These are phyloP conservation scores for Corymbia citriodora DNA, from an alignment of 441 rosid species.

Conservation along the genomic window DNA sequence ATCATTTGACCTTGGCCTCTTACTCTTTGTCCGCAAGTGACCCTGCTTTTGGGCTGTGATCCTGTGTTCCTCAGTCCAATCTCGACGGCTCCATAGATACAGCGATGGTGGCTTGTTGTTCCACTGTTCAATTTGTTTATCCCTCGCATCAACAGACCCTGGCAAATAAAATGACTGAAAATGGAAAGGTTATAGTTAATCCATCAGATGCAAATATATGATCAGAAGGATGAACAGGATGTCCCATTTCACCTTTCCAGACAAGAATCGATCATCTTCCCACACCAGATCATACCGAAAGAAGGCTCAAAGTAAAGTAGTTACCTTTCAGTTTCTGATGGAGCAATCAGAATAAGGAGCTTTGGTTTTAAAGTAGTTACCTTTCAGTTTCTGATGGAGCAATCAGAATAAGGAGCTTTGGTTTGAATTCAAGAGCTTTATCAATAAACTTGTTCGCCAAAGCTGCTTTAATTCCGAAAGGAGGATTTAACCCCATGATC, in stretches of 20 bases:
- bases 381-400: constrained; percentile 86
- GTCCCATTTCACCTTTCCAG: constrained; percentile 64
- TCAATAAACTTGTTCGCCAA: constrained; percentile 75
- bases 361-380: constrained; percentile 56
- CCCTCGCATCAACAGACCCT: constrained; percentile 65
- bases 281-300: constrained; percentile 67
- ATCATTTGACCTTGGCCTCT: not conserved
- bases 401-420: constrained; percentile 82
- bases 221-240: not conserved
- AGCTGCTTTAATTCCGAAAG: constrained; percentile 76
- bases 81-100: constrained; percentile 84
- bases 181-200: not conserved
- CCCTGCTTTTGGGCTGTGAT: constrained; percentile 50
- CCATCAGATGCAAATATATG: not conserved
- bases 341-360: constrained; percentile 84
- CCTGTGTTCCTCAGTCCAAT: constrained; percentile 52
- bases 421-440: constrained; percentile 82
- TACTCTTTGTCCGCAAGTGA: constrained; percentile 27
- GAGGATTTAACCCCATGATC: constrained; percentile 98
- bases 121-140: constrained; percentile 84
- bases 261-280: constrained; percentile 53
- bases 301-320: not conserved
- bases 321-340: constrained; percentile 80
- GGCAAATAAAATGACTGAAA: constrained; percentile 93
- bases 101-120: constrained; percentile 61